Evolutionary conservation across 139 green algal species (phyloP), one percentile per base, ranked within the genome.

Genomic region (Tetradesmus obliquus): DNA sequence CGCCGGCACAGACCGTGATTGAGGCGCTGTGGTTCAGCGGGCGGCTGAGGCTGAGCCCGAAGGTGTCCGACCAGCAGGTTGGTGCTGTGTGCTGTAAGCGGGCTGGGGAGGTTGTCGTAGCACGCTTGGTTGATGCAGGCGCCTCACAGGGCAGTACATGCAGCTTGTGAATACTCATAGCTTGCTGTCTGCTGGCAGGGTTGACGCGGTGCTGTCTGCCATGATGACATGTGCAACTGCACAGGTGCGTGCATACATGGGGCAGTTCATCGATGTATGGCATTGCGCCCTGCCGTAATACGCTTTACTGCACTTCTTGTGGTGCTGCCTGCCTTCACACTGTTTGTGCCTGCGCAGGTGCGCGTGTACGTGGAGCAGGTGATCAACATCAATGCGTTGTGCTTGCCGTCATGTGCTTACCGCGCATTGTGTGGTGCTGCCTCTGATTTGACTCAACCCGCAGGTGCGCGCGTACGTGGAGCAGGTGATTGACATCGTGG

Each of bases 401-500:
- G 12, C 32, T 45, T 45, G 32, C 32, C 32, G 32, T 45, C 32
- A 45, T 82, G 76, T 17, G 17, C 9, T 82, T 51, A 15, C 76
- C 32, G 2, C 72, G 55, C 81, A 69, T 19, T 69, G 8, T 12
- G 9, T 86, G 13, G 3, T n/a, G 4, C 22, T 88, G 54, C 55
- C 55, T 69, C 3, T 57, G 54, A 66, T 89, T 32, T 69, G 66
- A 5, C 80, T 24, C 17, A 6, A 9, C 8, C 5, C 32, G 81
- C 60, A 88, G 93, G 92, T 93, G 8, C 82, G 60, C 20, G 79
- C 91, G 1, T 94, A 95, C 90, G 96, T 98, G 19, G 92, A 97
- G 22, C 88, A 98, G 69, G 96, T 98, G 24, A 93, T 98, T 82
- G 92, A 95, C 45, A 96, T 97, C n/a, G 95, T 98, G 82, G 97